Base-by-base conservation (phyloP, 2,329 filamentous ascomycete genomes). In the Nemania bipapillata region DNA sequence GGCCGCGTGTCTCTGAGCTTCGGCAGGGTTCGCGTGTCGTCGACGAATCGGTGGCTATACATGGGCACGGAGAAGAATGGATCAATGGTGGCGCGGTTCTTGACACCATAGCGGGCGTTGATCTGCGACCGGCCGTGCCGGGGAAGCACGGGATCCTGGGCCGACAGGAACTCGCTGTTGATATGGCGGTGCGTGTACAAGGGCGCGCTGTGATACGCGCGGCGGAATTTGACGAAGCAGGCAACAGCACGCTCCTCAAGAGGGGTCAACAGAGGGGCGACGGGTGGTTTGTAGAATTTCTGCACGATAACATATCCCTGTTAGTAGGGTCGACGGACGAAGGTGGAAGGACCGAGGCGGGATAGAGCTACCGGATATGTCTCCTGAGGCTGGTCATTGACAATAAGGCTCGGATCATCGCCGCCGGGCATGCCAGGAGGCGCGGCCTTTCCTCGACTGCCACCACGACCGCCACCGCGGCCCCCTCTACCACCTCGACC, bases 11-110 rank as follows among this genome's bases (percentile, higher is more conserved):
- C 80, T 7, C 80, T 81, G 72, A 88, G 83, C 71, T 89, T 86
- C 3, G 87, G 87, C 57, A 89, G 80, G 2, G 83, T 82, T 52
- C 86, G 81, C 63, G 86, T 83, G 49, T 83, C 80, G 66, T 82
- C 82, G 40, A 83, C 79, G 74, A 89, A 88, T 65, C 83, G 83
- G 72, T 87, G 83, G 50, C 85, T 86, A 79, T 87, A 89, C 68
- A 84, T 85, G n/a, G 86, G 86, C 64, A 89, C 83, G 47, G 85
- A 81, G n/a, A 81, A 83, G 77, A 89, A 89, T 22, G 87, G 86
- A 76, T 89, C 86, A 57, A 86, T 74, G 12, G 84, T 86, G 42
- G 86, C 86, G 73, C 85, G 86, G 79, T 81, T 87, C 76, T 83
- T 84, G 73, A 85, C 79, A 69, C 83, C 85, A 79, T 86, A 89